Percentiles rank a stretch among this genome's conserved stretches.
phyloP scores from a whole-genome alignment of 768 basidiomycete species.

The Asterophora parasitica region DNA sequence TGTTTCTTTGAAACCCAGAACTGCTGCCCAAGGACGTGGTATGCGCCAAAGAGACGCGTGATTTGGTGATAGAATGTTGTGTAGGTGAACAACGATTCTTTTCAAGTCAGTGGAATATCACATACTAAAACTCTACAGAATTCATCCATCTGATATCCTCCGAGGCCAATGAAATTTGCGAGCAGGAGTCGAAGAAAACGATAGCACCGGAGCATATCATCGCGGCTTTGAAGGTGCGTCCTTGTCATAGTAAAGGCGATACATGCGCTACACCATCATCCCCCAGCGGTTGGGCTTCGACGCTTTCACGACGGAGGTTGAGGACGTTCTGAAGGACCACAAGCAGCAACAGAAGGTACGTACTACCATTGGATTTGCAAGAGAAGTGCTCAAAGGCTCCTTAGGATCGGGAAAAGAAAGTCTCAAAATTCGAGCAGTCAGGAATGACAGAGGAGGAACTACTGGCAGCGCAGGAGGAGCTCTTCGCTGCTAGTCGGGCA shows the following conservation, averaged over 20 bases:
- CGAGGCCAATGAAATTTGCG: constrained; percentile 97
- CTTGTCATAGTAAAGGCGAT: neutral
- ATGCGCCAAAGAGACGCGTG: constrained; percentile 94
- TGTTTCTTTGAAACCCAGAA: constrained; percentile 46
- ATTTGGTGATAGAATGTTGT: constrained; percentile 97
- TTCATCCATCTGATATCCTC: constrained; percentile 97
- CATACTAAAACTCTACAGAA: constrained; percentile 47
- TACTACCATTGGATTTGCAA: neutral
- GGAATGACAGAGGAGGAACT: constrained; percentile 92
- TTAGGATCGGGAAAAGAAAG: constrained; percentile 89
- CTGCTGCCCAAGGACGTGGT: constrained; percentile 81
- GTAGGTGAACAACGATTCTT: constrained; percentile 72
- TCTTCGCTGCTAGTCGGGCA: constrained; percentile 90
- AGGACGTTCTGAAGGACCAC: constrained; percentile 92
- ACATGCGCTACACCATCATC: constrained; percentile 6
- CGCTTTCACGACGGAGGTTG: constrained; percentile 82
- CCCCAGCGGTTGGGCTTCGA: constrained; percentile 87
- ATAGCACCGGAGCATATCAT: constrained; percentile 98
- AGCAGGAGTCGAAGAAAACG: constrained; percentile 97
- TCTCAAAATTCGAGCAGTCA: constrained; percentile 81
- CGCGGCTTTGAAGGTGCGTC: constrained; percentile 75
- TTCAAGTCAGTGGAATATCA: constrained; percentile 3
- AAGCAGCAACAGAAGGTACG: constrained; percentile 91
- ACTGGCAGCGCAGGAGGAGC: constrained; percentile 76
- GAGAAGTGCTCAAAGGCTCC: neutral